Base-by-base conservation (phyloP, 2,329 filamentous ascomycete genomes). In the Hymenoscyphus fructigenus region DNA sequence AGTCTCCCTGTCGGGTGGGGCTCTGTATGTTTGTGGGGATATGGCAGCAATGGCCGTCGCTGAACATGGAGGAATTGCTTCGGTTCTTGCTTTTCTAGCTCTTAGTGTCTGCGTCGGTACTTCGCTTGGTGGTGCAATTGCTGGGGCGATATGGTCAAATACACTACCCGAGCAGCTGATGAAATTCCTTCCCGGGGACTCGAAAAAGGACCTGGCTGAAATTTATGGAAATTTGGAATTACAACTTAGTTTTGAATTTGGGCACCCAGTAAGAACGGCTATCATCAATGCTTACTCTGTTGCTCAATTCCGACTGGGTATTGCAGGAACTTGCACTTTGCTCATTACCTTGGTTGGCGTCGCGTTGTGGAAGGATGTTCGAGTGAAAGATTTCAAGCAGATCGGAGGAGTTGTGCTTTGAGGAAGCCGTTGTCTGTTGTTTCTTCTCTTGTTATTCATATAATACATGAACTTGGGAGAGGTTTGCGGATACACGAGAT, bases 31-130 rank as follows among this genome's bases (percentile, higher is more conserved):
- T 57, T 81, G 81, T 60, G 81, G 85, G 56, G 83, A 90, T 72
- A 81, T 89, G 71, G 85, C 84, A 10, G 81, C 84, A 60, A 85
- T 88, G 77, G 83, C 85, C 0, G 85, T 83, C 1, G 81, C 82
- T 1, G 82, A 81, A n/a, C 87, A 89, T 68, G 81, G 87, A 69
- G 82, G 88, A 71, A 80, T 90, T 4, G 85, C 87, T 23, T 82
- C 83, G 17, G 83, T 86, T 58, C 81, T 88, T 10, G 86, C 87
- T 9, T 80, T 91, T 59, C 82, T 88, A 63, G 81, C 84, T 23
- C 82, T 90, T 36, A 20, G 5, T 85, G 87, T 41, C 81, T 84
- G 68, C 84, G 83, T 66, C 15, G 56, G 56, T 57, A 14, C n/a
- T 10, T 32, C 29, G 20, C 81, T 90, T 65, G 88, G 87, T 50